Evolutionary conservation across 225 moss, liverwort and hornwort species (phyloP).

Genomic region (Polytrichum formosum): DNA sequence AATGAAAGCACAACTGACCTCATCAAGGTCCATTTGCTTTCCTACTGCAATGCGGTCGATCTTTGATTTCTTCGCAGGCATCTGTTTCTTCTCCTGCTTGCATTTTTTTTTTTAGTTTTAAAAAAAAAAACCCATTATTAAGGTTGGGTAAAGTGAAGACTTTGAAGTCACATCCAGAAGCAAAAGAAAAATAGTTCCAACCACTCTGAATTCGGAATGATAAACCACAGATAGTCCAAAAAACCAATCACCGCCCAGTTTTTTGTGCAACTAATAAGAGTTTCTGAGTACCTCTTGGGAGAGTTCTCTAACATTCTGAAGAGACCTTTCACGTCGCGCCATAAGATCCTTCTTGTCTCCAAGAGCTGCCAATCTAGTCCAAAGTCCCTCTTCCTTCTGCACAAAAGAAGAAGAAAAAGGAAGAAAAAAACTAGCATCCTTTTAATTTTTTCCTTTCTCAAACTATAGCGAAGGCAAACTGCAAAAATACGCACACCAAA

Average conservation of each 20-base stretch:
- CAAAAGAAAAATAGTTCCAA: too few relatives aligned
- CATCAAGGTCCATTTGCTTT: slow-evolving; percentile 55
- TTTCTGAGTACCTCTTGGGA: slow-evolving; percentile 27
- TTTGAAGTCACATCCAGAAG: too few relatives aligned
- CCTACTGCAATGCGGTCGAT: slow-evolving; percentile 51
- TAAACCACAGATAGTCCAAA: too few relatives aligned
- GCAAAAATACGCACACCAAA: too few relatives aligned
- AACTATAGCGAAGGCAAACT: too few relatives aligned
- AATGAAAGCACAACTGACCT: slow-evolving; percentile 22
- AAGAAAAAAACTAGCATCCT: too few relatives aligned
- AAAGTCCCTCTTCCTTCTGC: slow-evolving; percentile 55
- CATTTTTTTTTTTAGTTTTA: neutral
- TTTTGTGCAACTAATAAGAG: neutral
- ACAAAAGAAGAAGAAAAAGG: neutral
- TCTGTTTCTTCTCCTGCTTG: slow-evolving; percentile 36
- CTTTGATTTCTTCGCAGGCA: slow-evolving; percentile 28
- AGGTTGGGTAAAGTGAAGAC: too few relatives aligned
- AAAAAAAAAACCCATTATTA: too few relatives aligned
- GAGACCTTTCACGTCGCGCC: slow-evolving; percentile 52
- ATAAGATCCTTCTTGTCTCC: slow-evolving; percentile 60
- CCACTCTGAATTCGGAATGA: too few relatives aligned
- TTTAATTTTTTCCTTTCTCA: too few relatives aligned
- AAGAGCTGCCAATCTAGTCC: slow-evolving; percentile 58
- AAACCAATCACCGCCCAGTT: too few relatives aligned
- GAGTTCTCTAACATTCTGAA: slow-evolving; percentile 45